Conservation (phyloP, 805 yeast species). For the Kregervanrija delftensis region DNA sequence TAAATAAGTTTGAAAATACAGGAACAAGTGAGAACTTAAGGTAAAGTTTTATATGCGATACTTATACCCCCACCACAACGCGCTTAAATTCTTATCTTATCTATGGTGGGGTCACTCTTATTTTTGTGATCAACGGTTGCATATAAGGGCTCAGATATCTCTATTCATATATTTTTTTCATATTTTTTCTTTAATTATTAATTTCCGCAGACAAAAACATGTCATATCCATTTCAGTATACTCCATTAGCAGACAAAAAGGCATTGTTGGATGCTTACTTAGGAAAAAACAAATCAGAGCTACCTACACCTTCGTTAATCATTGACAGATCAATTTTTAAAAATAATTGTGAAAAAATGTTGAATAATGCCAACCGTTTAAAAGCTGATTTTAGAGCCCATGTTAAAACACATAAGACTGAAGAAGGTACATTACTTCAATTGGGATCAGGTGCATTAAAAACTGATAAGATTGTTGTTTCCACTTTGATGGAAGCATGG, state of each 20-base stretch:
- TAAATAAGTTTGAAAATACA: too few relatives aligned
- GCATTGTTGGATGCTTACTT: constrained; percentile 22
- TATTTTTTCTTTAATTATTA: too few relatives aligned
- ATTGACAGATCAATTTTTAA: constrained; percentile 36
- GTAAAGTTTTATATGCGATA: too few relatives aligned
- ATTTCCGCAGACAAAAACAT: too few relatives aligned
- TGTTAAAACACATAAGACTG: constrained; percentile 71
- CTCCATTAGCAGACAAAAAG: constrained; percentile 19
- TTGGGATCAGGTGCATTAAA: constrained; percentile 37
- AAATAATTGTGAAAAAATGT: constrained; percentile 44
- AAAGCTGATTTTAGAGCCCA: constrained; percentile 47
- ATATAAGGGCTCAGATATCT: too few relatives aligned
- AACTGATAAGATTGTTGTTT: constrained; percentile 51
- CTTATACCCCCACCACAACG: too few relatives aligned
- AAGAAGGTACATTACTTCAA: constrained; percentile 51
- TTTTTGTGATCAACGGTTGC: too few relatives aligned
- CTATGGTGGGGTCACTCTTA: too few relatives aligned
- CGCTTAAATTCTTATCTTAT: too few relatives aligned
- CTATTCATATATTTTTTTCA: too few relatives aligned
- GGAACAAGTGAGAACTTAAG: too few relatives aligned
- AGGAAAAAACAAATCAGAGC: constrained; percentile 37
- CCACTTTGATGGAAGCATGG: constrained; percentile 66
- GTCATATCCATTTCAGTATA: constrained; percentile 14
- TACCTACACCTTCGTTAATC: constrained; percentile 53
- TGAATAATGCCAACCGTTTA: constrained; percentile 34